A percentile compares a stretch with the other conserved stretches of the same genome.
Evolutionary conservation across 2,329 filamentous ascomycete genomes (phyloP).

Genomic region (Aspergillus aculeatus): DNA sequence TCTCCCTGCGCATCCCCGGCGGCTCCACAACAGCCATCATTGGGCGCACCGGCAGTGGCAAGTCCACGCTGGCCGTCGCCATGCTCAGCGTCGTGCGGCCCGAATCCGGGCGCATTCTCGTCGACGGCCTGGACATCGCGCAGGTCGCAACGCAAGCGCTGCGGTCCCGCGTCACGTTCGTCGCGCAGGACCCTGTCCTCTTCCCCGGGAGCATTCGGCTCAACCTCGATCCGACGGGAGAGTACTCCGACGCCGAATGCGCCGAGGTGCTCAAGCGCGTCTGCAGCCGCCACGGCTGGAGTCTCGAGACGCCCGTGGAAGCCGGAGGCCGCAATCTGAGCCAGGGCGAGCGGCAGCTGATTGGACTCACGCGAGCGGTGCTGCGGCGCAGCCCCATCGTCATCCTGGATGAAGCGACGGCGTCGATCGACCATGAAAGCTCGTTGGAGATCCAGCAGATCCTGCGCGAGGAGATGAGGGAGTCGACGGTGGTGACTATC

Average conservation of each 20-base stretch:
- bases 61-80: constrained; percentile 69
- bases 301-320: constrained; percentile 56
- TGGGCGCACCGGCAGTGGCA: constrained; percentile 76
- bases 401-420: constrained; percentile 66
- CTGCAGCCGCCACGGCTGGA: constrained; percentile 57
- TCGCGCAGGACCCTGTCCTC: constrained; percentile 66
- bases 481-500: constrained; percentile 62
- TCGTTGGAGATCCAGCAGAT: constrained; percentile 47
- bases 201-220: constrained; percentile 62
- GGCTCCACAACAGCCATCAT: constrained; percentile 77
- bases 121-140: constrained; percentile 62
- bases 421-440: constrained; percentile 63
- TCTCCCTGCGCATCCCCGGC: constrained; percentile 72
- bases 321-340: constrained; percentile 61
- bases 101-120: constrained; percentile 55
- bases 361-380: constrained; percentile 63
- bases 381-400: constrained; percentile 61
- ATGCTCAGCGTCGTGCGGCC: constrained; percentile 58
- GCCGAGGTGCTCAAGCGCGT: constrained; percentile 54
- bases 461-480: constrained; percentile 35
- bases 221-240: constrained; percentile 62
- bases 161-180: constrained; percentile 63
- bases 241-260: constrained; percentile 58
- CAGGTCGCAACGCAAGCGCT: constrained; percentile 59
- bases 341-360: constrained; percentile 65